Evolutionary conservation across 1,139 yeast genomes (phyloP), one percentile per base, ranked within the genome.

Genomic region (Oligophagozyma castellii): DNA sequence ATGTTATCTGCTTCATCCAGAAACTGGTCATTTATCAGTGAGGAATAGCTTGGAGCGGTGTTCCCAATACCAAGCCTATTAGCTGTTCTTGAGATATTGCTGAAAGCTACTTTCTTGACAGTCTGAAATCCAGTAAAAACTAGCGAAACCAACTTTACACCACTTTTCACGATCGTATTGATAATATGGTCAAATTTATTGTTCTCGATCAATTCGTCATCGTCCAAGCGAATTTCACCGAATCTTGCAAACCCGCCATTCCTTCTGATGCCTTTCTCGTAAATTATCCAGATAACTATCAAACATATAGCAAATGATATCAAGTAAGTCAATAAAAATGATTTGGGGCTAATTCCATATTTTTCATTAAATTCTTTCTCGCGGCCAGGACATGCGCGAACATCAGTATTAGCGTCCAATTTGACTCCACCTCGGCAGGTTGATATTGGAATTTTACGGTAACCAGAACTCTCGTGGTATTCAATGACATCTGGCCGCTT

Each of bases 151-250:
- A 46, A 50, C 14, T 63, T 49, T 12, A 78, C 68, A 2, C 80
- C 79, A 10, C 72, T 69, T 43, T 61, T 66, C 3, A 78, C 78
- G 20, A 76, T 63, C 10, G 49, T 42, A 40, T 78, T 78, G 3
- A 78, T 78, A 11, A 67, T 65, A 28, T 59, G 67, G 48, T 78
- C 89, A 12, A 73, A 63, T n/a, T 49, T 46, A 38, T 73, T 72
- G 35, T 78, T 70, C 50, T 77, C 89, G 35, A 78, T 70, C 10
- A 80, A 67, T 13, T 54, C 58, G 31, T 75, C 81, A 33, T 75
- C 89, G 25, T 79, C 92, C 28, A 86, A 65, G 44, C 95, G 64
- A 33, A 86, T 86, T 51, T 79, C 93, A 11, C 95, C 94, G 46
- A 80, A 73, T 43, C 83, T 63, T 35, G 73, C 64, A 51, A 80